These are phyloP conservation scores for Trametes cingulata DNA, from an alignment of 768 basidiomycete genomes.

Conservation along the genomic window DNA sequence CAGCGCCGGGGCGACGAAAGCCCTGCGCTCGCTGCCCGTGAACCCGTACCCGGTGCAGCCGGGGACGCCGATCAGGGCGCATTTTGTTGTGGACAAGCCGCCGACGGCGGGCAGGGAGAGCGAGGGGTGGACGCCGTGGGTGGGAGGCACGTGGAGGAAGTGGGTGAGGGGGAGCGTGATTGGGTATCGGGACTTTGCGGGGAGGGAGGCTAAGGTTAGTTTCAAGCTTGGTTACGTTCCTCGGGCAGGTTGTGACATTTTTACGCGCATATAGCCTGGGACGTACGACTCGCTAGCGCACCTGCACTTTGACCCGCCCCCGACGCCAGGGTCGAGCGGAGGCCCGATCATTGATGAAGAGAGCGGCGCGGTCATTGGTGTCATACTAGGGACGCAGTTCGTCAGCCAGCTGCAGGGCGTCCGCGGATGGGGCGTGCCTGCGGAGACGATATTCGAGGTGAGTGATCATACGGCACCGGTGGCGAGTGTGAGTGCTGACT, in stretches of 20 bases:
- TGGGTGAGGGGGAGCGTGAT: slow-evolving; percentile 54
- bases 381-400: slow-evolving; percentile 62
- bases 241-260: background rate
- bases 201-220: slow-evolving; percentile 55
- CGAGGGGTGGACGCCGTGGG: slow-evolving; percentile 50
- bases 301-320: slow-evolving; percentile 53
- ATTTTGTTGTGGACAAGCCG: slow-evolving; percentile 50
- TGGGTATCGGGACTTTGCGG: slow-evolving; percentile 62
- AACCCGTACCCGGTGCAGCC: slow-evolving; percentile 60
- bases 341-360: slow-evolving; percentile 66
- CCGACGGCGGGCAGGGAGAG: slow-evolving; percentile 29
- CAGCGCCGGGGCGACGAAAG: slow-evolving; percentile 17
- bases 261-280: slow-evolving; percentile 47
- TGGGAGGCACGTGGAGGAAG: slow-evolving; percentile 53
- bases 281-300: slow-evolving; percentile 67
- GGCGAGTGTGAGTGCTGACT: background rate
- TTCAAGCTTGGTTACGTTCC: background rate
- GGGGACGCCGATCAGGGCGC: slow-evolving; percentile 49
- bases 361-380: slow-evolving; percentile 63
- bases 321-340: slow-evolving; percentile 67
- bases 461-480: slow-evolving; percentile 6
- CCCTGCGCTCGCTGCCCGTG: slow-evolving; percentile 52
- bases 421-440: slow-evolving; percentile 62
- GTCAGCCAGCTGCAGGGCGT: slow-evolving; percentile 54
- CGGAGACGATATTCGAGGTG: slow-evolving; percentile 67